Conservation (phyloP, 441 rosid species). For the Brassica balearica region DNA sequence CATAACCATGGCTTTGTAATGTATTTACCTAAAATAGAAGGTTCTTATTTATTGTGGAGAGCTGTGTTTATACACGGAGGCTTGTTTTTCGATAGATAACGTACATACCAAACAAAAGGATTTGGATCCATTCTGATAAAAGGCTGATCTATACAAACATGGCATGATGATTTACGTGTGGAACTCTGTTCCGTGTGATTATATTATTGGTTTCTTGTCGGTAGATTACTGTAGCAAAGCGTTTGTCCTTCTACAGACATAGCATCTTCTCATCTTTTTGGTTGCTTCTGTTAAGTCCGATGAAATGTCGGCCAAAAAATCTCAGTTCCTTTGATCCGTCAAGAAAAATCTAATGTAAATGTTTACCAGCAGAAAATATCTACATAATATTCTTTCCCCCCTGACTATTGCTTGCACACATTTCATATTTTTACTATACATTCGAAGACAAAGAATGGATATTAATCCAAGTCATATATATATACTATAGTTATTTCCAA, state of each 20-base stretch:
- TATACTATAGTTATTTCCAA: too few species aligned
- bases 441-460: background rate
- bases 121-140: slow-evolving; percentile 26
- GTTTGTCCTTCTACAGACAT: slow-evolving; percentile 26
- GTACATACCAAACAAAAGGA: slow-evolving; percentile 14
- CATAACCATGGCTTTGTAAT: background rate
- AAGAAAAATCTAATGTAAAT: background rate
- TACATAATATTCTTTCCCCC: background rate
- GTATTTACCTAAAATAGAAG: slow-evolving; percentile 17
- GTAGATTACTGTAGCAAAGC: slow-evolving; percentile 24
- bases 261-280: slow-evolving; percentile 20
- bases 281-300: background rate
- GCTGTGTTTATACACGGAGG: slow-evolving; percentile 27
- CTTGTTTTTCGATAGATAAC: slow-evolving; percentile 1
- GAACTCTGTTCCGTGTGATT: slow-evolving; percentile 28
- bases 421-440: background rate
- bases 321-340: background rate
- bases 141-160: background rate
- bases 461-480: too few species aligned
- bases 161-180: slow-evolving; percentile 33
- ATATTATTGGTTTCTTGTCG: slow-evolving; percentile 34
- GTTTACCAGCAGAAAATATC: background rate
- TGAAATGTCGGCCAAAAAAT: slow-evolving; percentile 3
- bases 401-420: background rate
- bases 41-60: slow-evolving; percentile 9